Evolutionary conservation across 208 protist species (phyloP).

Genomic region (Porcisia hertigi): DNA sequence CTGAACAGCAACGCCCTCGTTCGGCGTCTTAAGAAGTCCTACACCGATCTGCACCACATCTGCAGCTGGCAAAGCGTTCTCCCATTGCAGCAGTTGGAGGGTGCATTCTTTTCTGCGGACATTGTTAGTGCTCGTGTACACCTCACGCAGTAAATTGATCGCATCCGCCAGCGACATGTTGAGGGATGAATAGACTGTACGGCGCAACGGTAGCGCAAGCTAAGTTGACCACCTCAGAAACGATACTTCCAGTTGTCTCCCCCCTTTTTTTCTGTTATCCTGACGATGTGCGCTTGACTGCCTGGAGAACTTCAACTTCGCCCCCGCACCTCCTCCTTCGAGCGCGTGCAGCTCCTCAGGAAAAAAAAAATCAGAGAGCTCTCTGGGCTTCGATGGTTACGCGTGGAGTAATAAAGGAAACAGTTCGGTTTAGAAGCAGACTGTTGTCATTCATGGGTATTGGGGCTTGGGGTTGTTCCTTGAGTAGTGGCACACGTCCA

Average conservation of each 20-base stretch:
- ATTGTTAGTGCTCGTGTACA: slow-evolving; percentile 58
- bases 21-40: slow-evolving; percentile 47
- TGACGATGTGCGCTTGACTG: too few species aligned
- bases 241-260: not conserved
- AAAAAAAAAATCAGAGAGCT: not conserved
- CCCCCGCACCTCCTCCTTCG: not conserved
- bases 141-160: slow-evolving; percentile 34
- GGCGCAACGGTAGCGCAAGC: not conserved
- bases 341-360: not conserved
- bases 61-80: slow-evolving; percentile 44
- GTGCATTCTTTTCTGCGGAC: slow-evolving; percentile 38
- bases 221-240: not conserved
- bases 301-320: not conserved
- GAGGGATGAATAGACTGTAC: not conserved
- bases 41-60: slow-evolving; percentile 51
- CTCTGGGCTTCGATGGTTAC: not conserved
- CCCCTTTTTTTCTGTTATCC: not conserved
- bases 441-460: not conserved
- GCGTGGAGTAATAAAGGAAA: not conserved
- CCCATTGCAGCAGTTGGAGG: slow-evolving; percentile 48
- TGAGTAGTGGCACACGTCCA: not conserved
- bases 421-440: not conserved
- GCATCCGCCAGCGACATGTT: slow-evolving; percentile 34
- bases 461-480: not conserved
- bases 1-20: slow-evolving; percentile 57